phyloP scores from a whole-genome alignment of 768 basidiomycete genomes.

The Lactarius sanguifluus region DNA sequence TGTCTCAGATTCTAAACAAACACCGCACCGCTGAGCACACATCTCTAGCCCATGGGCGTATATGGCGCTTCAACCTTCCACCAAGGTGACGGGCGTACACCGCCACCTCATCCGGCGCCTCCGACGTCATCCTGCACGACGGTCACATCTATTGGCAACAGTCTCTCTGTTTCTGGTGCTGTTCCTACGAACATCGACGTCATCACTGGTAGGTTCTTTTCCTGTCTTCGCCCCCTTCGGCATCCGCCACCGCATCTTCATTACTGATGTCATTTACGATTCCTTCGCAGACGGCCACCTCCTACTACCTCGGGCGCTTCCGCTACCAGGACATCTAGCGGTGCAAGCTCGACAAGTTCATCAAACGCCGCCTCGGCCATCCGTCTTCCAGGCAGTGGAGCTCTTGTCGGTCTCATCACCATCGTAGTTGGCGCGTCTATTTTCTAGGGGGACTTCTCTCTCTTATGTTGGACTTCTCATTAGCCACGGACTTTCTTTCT shows the following conservation, averaged over 20 bases:
- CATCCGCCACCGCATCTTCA: not conserved
- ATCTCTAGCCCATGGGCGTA: slow-evolving; percentile 59
- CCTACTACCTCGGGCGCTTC: not conserved
- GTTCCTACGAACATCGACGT: not conserved
- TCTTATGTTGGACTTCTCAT: not conserved
- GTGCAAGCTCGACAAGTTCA: slow-evolving; percentile 1
- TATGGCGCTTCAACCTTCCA: slow-evolving; percentile 65
- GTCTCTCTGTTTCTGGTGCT: slow-evolving; percentile 23
- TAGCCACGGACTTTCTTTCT: not conserved
- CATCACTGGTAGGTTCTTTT: slow-evolving; percentile 13
- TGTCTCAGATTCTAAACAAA: slow-evolving; percentile 19
- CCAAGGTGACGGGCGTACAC: slow-evolving; percentile 60
- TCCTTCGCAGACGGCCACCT: not conserved
- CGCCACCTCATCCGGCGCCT: slow-evolving; percentile 55
- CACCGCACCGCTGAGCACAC: not conserved
- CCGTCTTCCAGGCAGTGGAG: not conserved
- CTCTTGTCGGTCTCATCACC: not conserved
- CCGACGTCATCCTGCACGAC: slow-evolving; percentile 60
- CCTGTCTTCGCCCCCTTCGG: not conserved
- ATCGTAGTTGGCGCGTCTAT: not conserved
- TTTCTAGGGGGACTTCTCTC: slow-evolving; percentile 5
- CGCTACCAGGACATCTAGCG: not conserved
- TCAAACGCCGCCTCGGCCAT: slow-evolving; percentile 5
- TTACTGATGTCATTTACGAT: not conserved
- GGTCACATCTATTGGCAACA: slow-evolving; percentile 53